Evolutionary conservation across 371 early-diverging fungal genomes (phyloP).

Genomic region (Umbelopsis sp.): DNA sequence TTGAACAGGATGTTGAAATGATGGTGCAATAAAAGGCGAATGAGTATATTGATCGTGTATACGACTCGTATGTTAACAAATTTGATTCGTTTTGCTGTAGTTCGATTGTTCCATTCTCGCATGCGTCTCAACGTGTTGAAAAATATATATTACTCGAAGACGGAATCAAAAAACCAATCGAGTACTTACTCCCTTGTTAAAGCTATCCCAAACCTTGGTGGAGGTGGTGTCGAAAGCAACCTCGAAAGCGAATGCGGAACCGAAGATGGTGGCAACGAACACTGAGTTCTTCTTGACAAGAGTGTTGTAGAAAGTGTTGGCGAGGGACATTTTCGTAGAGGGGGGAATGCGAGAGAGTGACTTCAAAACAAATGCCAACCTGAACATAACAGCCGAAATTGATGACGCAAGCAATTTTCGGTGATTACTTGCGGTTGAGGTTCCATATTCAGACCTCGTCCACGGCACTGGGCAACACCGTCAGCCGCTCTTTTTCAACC

Average conservation of each 20-base stretch:
- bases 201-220: constrained; percentile 73
- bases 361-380: not conserved
- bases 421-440: too few species aligned
- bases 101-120: too few species aligned
- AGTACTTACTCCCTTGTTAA: constrained; percentile 85
- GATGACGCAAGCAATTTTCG: constrained; percentile 17
- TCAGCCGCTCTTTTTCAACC: not conserved
- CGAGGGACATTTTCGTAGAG: constrained; percentile 33
- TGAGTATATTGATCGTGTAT: not conserved
- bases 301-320: constrained; percentile 65
- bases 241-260: constrained; percentile 79
- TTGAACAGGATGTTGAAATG: too few species aligned
- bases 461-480: too few species aligned
- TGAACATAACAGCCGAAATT: not conserved
- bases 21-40: not conserved
- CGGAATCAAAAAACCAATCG: constrained; percentile 16
- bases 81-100: too few species aligned
- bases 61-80: too few species aligned
- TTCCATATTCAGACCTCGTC: too few species aligned
- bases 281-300: constrained; percentile 77
- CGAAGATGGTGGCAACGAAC: constrained; percentile 75
- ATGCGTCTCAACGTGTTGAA: too few species aligned
- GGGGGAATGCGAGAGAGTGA: constrained; percentile 30
- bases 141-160: too few species aligned
- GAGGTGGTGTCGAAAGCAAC: constrained; percentile 72